These are phyloP conservation scores for Amphichorda felina DNA, from an alignment of 2,329 filamentous ascomycete species.

Conservation along the genomic window DNA sequence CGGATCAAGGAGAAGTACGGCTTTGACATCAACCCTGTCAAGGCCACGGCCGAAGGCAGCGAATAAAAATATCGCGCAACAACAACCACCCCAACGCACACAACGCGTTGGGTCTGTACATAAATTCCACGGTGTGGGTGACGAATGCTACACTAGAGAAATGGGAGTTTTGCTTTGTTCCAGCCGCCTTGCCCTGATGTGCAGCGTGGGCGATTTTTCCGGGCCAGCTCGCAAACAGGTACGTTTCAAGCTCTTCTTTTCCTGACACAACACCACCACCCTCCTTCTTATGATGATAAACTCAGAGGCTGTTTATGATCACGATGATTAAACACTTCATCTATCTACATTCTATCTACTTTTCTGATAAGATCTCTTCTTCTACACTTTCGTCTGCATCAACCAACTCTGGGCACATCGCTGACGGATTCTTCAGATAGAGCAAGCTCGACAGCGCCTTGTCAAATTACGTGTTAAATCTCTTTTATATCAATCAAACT, in stretches of 20 bases:
- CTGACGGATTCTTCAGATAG: too few relatives aligned
- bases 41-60: constrained; percentile 33
- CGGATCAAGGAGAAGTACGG: constrained; percentile 81
- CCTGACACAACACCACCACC: neutral
- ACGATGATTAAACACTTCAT: constrained; percentile 12
- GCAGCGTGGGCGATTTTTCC: too few relatives aligned
- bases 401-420: neutral
- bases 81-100: neutral
- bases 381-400: neutral
- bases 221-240: constrained; percentile 9
- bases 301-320: constrained; percentile 38
- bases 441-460: too few relatives aligned
- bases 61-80: constrained; percentile 16
- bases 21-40: constrained; percentile 64
- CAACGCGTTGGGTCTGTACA: constrained; percentile 1
- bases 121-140: neutral
- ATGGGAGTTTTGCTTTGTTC: constrained; percentile 20
- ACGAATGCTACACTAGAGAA: constrained; percentile 27
- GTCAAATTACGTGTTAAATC: neutral
- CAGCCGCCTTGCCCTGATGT: neutral
- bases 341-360: constrained; percentile 14
- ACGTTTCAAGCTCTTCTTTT: constrained; percentile 8
- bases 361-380: constrained; percentile 3
- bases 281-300: constrained; percentile 24
- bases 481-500: neutral